Conservation (phyloP, 768 basidiomycete species). For the Porpolomopsis calyptriformis region DNA sequence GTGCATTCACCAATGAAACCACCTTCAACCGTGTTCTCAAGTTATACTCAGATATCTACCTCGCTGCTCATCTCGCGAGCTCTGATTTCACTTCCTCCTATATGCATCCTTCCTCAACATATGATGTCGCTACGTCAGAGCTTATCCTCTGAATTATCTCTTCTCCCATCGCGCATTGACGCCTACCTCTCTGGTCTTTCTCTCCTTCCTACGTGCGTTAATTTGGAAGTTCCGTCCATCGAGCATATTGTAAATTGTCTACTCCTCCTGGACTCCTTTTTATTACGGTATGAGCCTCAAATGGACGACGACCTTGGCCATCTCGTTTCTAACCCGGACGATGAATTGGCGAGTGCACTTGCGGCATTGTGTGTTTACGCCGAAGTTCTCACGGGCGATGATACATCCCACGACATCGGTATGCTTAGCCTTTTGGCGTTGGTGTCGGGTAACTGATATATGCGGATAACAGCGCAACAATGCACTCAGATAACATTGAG, state of each 20-base stretch:
- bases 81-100: constrained; percentile 37
- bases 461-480: constrained; percentile 22
- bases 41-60: constrained; percentile 44
- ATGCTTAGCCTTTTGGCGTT: constrained; percentile 7
- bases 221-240: constrained; percentile 23
- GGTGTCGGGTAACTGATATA: not conserved
- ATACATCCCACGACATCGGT: not conserved
- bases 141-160: constrained; percentile 3
- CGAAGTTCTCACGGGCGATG: constrained; percentile 18
- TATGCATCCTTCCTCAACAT: constrained; percentile 24
- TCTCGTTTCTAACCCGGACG: constrained; percentile 12
- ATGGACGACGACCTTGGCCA: constrained; percentile 6
- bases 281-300: constrained; percentile 46
- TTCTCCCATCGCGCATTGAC: constrained; percentile 1
- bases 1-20: not conserved
- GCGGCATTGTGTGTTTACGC: constrained; percentile 41
- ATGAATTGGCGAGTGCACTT: constrained; percentile 38
- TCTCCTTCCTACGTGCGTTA: constrained; percentile 19
- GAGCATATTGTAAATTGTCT: constrained; percentile 46
- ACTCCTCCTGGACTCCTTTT: constrained; percentile 48
- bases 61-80: constrained; percentile 40
- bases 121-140: constrained; percentile 26
- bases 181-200: constrained; percentile 24
- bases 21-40: no score
- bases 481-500: constrained; percentile 52